phyloP scores from a whole-genome alignment of 2,329 filamentous ascomycete genomes.

The Trichoderma lentiforme region DNA sequence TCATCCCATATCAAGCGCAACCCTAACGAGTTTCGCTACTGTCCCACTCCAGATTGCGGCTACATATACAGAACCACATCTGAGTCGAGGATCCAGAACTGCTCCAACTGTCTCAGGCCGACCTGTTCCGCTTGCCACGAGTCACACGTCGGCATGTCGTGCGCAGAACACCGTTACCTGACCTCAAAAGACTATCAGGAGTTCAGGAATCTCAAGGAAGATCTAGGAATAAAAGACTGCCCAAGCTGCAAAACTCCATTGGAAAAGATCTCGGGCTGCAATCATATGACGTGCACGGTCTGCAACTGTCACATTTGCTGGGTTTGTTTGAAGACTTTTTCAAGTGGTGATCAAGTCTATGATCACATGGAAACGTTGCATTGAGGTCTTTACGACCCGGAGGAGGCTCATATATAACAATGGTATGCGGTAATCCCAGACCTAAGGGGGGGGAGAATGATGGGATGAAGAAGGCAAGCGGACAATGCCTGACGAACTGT shows the following conservation, averaged over 20 bases:
- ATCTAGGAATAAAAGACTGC: slow-evolving; percentile 40
- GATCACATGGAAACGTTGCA: slow-evolving; percentile 7
- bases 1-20: slow-evolving; percentile 32
- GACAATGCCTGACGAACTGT: not conserved
- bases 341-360: not conserved
- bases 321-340: slow-evolving; percentile 37
- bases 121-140: slow-evolving; percentile 37
- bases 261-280: slow-evolving; percentile 44
- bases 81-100: slow-evolving; percentile 26
- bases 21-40: slow-evolving; percentile 35
- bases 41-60: slow-evolving; percentile 43
- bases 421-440: not conserved
- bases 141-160: slow-evolving; percentile 33
- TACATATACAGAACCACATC: slow-evolving; percentile 37
- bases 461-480: not conserved
- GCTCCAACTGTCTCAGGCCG: slow-evolving; percentile 34
- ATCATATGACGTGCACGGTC: slow-evolving; percentile 42
- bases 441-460: not conserved
- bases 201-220: slow-evolving; percentile 30
- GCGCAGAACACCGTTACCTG: slow-evolving; percentile 32
- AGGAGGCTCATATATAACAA: not conserved
- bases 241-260: slow-evolving; percentile 39
- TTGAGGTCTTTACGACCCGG: not conserved
- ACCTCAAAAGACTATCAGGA: slow-evolving; percentile 27
- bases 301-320: slow-evolving; percentile 48